A percentile compares a stretch with the other conserved stretches of the same genome.
phyloP scores from a whole-genome alignment of 2,329 filamentous ascomycete genomes.

The Didymellaceae sp. region DNA sequence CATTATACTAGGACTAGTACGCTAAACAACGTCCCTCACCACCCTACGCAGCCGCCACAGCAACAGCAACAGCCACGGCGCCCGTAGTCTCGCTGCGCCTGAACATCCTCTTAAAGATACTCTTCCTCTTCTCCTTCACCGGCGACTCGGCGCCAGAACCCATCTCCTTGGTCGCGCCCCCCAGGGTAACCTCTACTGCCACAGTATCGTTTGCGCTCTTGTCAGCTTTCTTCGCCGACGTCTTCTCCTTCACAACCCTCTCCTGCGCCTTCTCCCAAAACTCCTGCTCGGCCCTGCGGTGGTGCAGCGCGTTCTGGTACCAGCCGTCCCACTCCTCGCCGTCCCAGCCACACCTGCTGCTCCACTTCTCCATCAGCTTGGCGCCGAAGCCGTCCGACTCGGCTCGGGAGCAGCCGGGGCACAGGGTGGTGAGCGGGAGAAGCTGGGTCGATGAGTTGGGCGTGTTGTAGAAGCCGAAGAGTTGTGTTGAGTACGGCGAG shows the following conservation, averaged over 20 bases:
- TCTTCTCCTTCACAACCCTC: slow-evolving; percentile 30
- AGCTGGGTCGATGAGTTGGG: slow-evolving; percentile 23
- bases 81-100: slow-evolving; percentile 6
- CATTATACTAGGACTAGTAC: too few relatives aligned
- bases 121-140: slow-evolving; percentile 22
- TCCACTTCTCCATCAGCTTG: slow-evolving; percentile 29
- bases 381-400: slow-evolving; percentile 36
- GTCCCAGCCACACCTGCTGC: slow-evolving; percentile 28
- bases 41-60: too few relatives aligned
- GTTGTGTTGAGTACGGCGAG: slow-evolving; percentile 32
- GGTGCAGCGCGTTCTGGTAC: slow-evolving; percentile 25
- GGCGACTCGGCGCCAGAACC: not conserved
- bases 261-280: slow-evolving; percentile 44
- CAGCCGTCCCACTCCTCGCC: slow-evolving; percentile 36
- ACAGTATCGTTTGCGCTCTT: slow-evolving; percentile 6
- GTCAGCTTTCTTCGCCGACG: slow-evolving; percentile 10
- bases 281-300: slow-evolving; percentile 30
- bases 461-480: slow-evolving; percentile 35
- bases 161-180: too few relatives aligned
- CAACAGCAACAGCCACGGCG: not conserved
- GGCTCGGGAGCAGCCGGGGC: slow-evolving; percentile 32
- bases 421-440: slow-evolving; percentile 31
- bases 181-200: too few relatives aligned
- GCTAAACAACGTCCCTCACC: too few relatives aligned
- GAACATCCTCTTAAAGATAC: slow-evolving; percentile 29